Percentiles rank a stretch among this genome's conserved stretches.
phyloP scores from a whole-genome alignment of 768 basidiomycete genomes.

The Mycena albidolilacea region DNA sequence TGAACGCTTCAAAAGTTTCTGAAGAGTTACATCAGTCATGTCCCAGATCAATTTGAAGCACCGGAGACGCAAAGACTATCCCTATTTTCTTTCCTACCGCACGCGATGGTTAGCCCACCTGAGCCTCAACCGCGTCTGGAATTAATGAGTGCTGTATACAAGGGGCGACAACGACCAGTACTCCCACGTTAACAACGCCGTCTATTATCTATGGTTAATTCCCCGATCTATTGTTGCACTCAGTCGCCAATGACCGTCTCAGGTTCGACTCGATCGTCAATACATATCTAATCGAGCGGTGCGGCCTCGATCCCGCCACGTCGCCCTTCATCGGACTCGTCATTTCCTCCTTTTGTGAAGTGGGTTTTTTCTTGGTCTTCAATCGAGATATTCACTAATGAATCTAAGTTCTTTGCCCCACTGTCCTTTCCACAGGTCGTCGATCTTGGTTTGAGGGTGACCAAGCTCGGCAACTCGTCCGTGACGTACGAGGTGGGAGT shows the following conservation, averaged over 20 bases:
- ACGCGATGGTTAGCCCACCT: slow-evolving; percentile 33
- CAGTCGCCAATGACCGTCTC: slow-evolving; percentile 62
- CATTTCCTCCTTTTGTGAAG: slow-evolving; percentile 82
- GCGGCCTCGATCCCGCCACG: slow-evolving; percentile 66
- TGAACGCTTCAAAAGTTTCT: too few relatives aligned
- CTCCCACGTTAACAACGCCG: slow-evolving; percentile 83
- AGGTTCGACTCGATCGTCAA: slow-evolving; percentile 89
- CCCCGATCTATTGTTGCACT: not conserved
- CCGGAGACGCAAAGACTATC: slow-evolving; percentile 33
- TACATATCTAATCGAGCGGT: slow-evolving; percentile 79
- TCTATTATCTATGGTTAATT: slow-evolving; percentile 57
- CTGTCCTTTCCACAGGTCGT: slow-evolving; percentile 81
- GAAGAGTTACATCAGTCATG: slow-evolving; percentile 19
- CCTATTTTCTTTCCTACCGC: slow-evolving; percentile 34
- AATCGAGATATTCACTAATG: not conserved
- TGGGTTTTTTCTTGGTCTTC: slow-evolving; percentile 40
- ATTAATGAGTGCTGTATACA: slow-evolving; percentile 4
- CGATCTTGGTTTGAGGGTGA: slow-evolving; percentile 79
- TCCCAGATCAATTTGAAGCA: slow-evolving; percentile 20
- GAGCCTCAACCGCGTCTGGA: not conserved
- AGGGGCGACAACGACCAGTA: slow-evolving; percentile 95
- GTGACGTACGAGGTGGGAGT: slow-evolving; percentile 87
- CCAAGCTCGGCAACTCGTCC: slow-evolving; percentile 79
- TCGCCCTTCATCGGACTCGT: slow-evolving; percentile 81
- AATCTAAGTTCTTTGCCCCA: slow-evolving; percentile 76